Base-by-base conservation (phyloP, 2,329 filamentous ascomycete species). In the Chaetomium globosum region DNA sequence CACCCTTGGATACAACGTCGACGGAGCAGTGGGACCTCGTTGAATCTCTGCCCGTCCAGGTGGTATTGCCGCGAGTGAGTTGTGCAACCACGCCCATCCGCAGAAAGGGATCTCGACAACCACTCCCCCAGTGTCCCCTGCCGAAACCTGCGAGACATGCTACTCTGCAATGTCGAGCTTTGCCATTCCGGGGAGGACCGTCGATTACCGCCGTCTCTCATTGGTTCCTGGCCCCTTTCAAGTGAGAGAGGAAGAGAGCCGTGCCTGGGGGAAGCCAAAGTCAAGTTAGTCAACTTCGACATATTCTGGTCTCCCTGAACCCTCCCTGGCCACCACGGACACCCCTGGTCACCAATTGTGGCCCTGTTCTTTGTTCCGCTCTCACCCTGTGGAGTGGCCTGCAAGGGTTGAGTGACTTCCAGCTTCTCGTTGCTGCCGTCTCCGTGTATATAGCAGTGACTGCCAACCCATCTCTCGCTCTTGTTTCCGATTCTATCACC, bases 401-500 rank as follows among this genome's bases (percentile, higher is more conserved):
- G 51, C 52, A 39, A 43, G 54, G 61, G 48, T 43, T 9, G 33
- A 51, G 9, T 54, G 62, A 12, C 43, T 55, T 59, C 54, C 10
- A 21, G 33, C 48, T 48, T 48, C 54, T 12, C 49, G 58, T 26
- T 58, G 43, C n/a, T 33, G 54, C 30, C 58, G 30, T 9, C 26
- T 36, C 49, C 53, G 28, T 63, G 61, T 68, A 68, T 72, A 71
- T 72, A 72, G 70, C 67, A 71, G 60, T 57, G 49, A 57, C 48
- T 23, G 56, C 59, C 58, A 59, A 55, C 52, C 64, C 67, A 48
- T 64, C 58, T 60, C 53, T 62, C 59, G 33, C 26, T 53, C 48
- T 53, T 21, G 51, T 51, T 57, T 70, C 63, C 56, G 65, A 64
- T 63, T 46, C 63, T 59, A 64, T 65, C 59, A 64, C 62, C 60